Percentiles rank a stretch among this genome's conserved stretches.
Evolutionary conservation across 352 stramenopile species (phyloP).

Genomic region (Globisporangium mamillatum): DNA sequence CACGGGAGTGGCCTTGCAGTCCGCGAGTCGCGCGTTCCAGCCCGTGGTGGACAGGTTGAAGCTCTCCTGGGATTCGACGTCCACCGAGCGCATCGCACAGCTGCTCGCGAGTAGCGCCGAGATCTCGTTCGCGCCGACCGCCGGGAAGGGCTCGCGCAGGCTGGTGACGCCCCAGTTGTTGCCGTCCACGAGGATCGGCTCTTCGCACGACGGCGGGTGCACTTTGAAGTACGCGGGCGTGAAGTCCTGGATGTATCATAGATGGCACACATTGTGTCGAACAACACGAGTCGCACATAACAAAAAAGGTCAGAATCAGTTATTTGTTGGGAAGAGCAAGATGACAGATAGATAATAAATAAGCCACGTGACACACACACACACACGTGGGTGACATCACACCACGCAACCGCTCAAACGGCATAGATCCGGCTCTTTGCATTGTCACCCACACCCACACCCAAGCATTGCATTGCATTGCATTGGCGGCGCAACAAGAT

Average conservation of each 20-base stretch:
- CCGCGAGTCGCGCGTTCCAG: constrained; percentile 17
- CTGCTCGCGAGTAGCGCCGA: constrained; percentile 14
- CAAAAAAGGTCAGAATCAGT: constrained; percentile 6
- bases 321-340: background rate
- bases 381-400: background rate
- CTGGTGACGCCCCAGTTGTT: constrained; percentile 13
- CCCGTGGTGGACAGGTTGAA: constrained; percentile 21
- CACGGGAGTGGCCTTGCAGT: constrained; percentile 22
- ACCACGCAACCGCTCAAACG: background rate
- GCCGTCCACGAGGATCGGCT: constrained; percentile 18
- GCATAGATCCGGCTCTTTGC: background rate
- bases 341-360: background rate
- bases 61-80: constrained; percentile 21
- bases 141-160: constrained; percentile 50
- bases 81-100: constrained; percentile 20
- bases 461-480: background rate
- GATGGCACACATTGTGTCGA: background rate
- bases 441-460: background rate
- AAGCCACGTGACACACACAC: background rate
- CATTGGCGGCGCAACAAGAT: background rate
- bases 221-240: constrained; percentile 29
- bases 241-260: constrained; percentile 23
- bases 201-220: constrained; percentile 14
- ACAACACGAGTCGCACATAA: constrained; percentile 5
- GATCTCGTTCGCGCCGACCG: constrained; percentile 20